Evolutionary conservation across 805 yeast species (phyloP).

Genomic region (Jamesozyma jinghongensis): DNA sequence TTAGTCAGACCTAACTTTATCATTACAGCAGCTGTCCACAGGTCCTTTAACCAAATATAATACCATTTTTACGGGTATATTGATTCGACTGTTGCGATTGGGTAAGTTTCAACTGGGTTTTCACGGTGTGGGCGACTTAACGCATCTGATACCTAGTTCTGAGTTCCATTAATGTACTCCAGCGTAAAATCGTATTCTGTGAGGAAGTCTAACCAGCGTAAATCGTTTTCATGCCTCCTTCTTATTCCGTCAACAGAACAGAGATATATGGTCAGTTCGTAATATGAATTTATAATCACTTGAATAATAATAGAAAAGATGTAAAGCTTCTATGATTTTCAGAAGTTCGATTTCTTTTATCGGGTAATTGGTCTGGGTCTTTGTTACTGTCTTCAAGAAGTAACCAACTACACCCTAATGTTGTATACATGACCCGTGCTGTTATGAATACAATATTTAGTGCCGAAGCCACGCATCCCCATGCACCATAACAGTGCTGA

Average conservation of each 20-base stretch:
- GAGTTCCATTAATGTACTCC: conserved; percentile 7
- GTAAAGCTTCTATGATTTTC: conserved; percentile 9
- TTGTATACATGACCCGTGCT: too few relatives aligned
- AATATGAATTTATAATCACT: conserved; percentile 7
- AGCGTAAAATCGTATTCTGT: conserved; percentile 9
- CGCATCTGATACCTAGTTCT: conserved; percentile 12
- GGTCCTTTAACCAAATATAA: conserved; percentile 1
- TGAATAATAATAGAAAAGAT: conserved; percentile 8
- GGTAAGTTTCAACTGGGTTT: background rate
- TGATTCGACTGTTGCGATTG: background rate
- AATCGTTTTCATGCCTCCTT: conserved; percentile 9
- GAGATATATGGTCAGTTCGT: conserved; percentile 8
- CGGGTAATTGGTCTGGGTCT: conserved; percentile 26
- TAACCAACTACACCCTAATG: conserved; percentile 13
- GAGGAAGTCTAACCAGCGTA: conserved; percentile 7
- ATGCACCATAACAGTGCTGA: too few relatives aligned
- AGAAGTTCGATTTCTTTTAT: conserved; percentile 12
- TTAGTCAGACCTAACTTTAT: background rate
- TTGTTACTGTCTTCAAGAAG: conserved; percentile 30
- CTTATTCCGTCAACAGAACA: conserved; percentile 4
- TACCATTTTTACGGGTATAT: conserved; percentile 5
- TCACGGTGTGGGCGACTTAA: conserved; percentile 6
- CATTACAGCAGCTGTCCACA: background rate
- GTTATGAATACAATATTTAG: too few relatives aligned
- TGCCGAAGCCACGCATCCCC: too few relatives aligned